Evolutionary conservation across 805 yeast genomes (phyloP), one percentile per base, ranked within the genome.

Genomic region (Wickerhamomyces sydowiorum): DNA sequence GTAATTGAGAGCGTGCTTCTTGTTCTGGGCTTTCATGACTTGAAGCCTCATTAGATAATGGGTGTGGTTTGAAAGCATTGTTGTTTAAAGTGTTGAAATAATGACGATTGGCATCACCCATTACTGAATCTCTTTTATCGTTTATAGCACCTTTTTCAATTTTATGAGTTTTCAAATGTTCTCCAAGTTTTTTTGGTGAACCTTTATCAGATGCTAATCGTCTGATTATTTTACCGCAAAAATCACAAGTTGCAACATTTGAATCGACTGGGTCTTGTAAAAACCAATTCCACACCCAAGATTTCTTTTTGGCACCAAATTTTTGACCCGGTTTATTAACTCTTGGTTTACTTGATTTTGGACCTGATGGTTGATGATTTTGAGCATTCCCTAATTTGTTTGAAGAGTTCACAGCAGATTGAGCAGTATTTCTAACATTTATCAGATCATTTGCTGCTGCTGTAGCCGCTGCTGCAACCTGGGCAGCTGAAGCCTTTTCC

Each of bases 271-370:
- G 53, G 52, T 75, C 80, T 50, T 77, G 82, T 13, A 65, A 65
- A 51, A 76, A 77, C 82, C 82, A 77, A 18, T 69, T 59, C 82
- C 82, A 77, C 13, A 76, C 81, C 82, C 82, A 77, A 25, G 78
- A 74, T 49, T 69, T 72, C 66, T 76, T 76, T 51, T 75, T 76
- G 15, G 82, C 82, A 15, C 82, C 82, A 45, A 74, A 75, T 49
- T 69, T 72, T 48, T 72, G 78, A 7, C 80, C 80, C 1, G 79
- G 79, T 40, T 73, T 63, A 51, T 73, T 73, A 18, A 56, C 49
- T 33, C 66, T 50, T 43, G 59, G 56, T 40, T 52, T 56, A 4
- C 50, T 13, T 7, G 40, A 33, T 36, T 48, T 54, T 17, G 30
- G 8, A 37, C 23, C 23, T 20, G 24, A 10, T 34, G 15, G 14